A percentile compares a stretch with the other conserved stretches of the same genome.
phyloP scores from a whole-genome alignment of 257 asterid genomes.

The Solanum dulcamara region DNA sequence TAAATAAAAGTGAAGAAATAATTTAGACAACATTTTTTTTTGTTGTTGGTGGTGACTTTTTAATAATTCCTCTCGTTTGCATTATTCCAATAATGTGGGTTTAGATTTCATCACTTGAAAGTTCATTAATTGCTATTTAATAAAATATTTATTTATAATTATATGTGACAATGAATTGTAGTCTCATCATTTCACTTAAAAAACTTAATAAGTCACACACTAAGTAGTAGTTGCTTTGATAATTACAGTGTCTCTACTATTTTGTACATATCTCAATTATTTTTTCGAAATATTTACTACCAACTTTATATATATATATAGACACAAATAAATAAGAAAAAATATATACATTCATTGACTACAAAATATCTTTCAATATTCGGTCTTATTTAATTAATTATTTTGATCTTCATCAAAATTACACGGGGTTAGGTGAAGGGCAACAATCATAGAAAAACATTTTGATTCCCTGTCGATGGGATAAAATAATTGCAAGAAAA shows the following conservation, averaged over 20 bases:
- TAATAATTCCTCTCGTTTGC: background rate
- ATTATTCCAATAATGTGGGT: background rate
- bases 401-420: background rate
- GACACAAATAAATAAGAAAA: background rate
- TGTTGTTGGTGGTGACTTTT: background rate
- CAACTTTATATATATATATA: too few relatives aligned
- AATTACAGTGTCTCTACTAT: background rate
- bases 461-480: background rate
- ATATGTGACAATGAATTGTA: background rate
- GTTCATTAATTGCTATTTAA: background rate
- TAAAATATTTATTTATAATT: background rate
- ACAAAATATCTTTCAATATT: background rate
- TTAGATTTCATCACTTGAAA: background rate
- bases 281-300: background rate
- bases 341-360: background rate
- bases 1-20: too few relatives aligned
- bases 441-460: background rate
- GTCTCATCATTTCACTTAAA: background rate
- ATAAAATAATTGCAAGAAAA: background rate
- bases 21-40: background rate
- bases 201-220: background rate
- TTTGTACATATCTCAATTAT: background rate
- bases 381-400: background rate
- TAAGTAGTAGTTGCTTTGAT: background rate
- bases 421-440: background rate